Evolutionary conservation across 1,284 basidiomycete genomes (phyloP).

Genomic region (Naganishia sp.): DNA sequence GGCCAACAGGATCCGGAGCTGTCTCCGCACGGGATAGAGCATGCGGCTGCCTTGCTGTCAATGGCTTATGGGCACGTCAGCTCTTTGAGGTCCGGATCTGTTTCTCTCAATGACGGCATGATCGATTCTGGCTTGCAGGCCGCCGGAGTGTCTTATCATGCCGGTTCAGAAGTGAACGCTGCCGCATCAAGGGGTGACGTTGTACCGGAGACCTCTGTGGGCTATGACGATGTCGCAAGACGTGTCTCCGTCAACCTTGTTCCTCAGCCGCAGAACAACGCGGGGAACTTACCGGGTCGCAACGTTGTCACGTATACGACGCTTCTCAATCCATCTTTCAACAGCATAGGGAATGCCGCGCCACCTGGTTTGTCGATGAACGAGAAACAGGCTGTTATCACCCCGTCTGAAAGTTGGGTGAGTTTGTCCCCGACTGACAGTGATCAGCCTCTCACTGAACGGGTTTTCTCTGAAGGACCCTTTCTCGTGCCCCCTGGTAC

Average conservation of each 20-base stretch:
- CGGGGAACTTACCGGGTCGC: background rate
- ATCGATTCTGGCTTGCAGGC: constrained; percentile 10
- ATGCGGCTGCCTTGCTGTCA: constrained; percentile 51
- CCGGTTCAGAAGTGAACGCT: constrained; percentile 13
- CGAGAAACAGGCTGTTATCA: constrained; percentile 25
- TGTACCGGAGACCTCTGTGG: constrained; percentile 23
- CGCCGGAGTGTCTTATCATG: constrained; percentile 37
- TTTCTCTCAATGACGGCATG: constrained; percentile 6
- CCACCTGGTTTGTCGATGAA: constrained; percentile 28
- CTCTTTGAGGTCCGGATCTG: constrained; percentile 8
- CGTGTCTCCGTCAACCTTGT: constrained; percentile 41
- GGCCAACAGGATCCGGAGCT: constrained; percentile 5
- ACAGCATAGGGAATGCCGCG: background rate
- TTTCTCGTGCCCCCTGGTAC: constrained; percentile 11
- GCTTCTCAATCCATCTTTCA: constrained; percentile 34
- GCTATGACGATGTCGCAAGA: constrained; percentile 34
- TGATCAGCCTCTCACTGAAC: background rate
- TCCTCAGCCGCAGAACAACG: background rate
- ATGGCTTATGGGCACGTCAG: constrained; percentile 48
- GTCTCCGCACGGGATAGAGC: constrained; percentile 47
- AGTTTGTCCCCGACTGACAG: constrained; percentile 11
- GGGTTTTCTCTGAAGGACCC: constrained; percentile 3
- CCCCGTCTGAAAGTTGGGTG: constrained; percentile 15
- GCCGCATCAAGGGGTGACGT: constrained; percentile 2
- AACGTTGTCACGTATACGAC: constrained; percentile 17